Evolutionary conservation across 2,329 filamentous ascomycete genomes (phyloP).

Genomic region (Rutstroemia sp.): DNA sequence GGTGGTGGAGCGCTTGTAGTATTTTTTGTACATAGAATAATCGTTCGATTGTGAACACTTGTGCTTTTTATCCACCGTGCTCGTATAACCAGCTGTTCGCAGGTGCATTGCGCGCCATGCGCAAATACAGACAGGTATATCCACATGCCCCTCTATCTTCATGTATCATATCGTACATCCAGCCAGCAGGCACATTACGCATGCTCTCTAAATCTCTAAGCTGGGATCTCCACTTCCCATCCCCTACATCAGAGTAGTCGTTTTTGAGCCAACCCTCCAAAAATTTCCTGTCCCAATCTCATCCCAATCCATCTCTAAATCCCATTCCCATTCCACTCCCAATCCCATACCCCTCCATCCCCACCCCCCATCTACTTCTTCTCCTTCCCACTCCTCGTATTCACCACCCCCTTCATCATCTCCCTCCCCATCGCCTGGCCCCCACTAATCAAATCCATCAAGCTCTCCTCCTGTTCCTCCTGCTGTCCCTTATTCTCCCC

Average conservation of each 20-base stretch:
- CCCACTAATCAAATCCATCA: slow-evolving; percentile 50
- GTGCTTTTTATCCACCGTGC: neutral
- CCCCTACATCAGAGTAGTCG: no score
- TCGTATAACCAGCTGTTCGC: neutral
- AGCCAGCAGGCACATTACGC: no score
- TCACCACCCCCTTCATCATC: slow-evolving; percentile 24
- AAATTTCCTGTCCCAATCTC: neutral
- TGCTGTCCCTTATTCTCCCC: slow-evolving; percentile 21
- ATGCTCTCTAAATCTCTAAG: no score
- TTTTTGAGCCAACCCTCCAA: no score
- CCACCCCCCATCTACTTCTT: slow-evolving; percentile 30
- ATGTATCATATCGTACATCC: no score
- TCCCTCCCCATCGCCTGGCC: slow-evolving; percentile 12
- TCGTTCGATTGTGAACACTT: slow-evolving; percentile 12
- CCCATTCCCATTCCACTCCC: neutral
- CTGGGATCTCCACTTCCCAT: no score
- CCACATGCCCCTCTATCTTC: no score
- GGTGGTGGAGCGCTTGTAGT: slow-evolving; percentile 5
- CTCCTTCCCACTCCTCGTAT: slow-evolving; percentile 19
- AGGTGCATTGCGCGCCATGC: neutral
- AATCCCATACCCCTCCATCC: slow-evolving; percentile 27
- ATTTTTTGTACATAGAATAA: slow-evolving; percentile 29
- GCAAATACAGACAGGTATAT: neutral
- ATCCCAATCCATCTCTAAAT: neutral
- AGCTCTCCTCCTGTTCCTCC: slow-evolving; percentile 44